phyloP scores from a whole-genome alignment of 768 basidiomycete genomes.

The Hypholoma sublateritium region DNA sequence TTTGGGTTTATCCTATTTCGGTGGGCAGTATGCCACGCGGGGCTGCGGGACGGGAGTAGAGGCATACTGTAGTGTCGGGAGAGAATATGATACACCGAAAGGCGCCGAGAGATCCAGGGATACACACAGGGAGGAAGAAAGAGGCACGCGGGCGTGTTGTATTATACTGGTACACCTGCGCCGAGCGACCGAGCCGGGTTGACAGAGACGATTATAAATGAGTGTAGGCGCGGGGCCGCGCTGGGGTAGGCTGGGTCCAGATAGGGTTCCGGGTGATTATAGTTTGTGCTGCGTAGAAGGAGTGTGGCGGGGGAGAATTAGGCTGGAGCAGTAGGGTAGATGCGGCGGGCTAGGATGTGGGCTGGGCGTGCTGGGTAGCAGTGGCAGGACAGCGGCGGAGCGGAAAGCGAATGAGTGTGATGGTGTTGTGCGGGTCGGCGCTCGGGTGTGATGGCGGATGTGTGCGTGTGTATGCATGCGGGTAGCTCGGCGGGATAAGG shows the following conservation, averaged over 20 bases:
- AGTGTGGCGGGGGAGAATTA: background rate
- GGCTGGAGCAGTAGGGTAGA: no score
- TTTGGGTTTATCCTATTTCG: background rate
- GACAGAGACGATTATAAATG: conserved; percentile 3
- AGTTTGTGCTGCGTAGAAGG: background rate
- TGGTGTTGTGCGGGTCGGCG: background rate
- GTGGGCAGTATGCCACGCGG: background rate
- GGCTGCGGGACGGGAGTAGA: background rate
- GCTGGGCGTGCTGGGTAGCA: background rate
- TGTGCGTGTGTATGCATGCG: background rate
- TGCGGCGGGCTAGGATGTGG: background rate
- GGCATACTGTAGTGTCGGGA: conserved; percentile 1
- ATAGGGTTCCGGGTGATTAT: conserved; percentile 1
- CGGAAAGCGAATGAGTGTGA: conserved; percentile 1
- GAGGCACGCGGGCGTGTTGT: conserved; percentile 1
- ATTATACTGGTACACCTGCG: conserved; percentile 11
- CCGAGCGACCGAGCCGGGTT: conserved; percentile 10
- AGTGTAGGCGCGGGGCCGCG: background rate
- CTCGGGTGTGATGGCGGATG: background rate
- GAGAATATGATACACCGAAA: conserved; percentile 6
- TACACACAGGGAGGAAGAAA: conserved; percentile 5
- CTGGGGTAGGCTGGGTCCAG: background rate
- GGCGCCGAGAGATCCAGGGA: conserved; percentile 6
- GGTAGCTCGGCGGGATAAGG: background rate
- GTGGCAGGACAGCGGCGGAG: background rate